phyloP scores from a whole-genome alignment of 768 basidiomycete species.

The Daedalea quercina region DNA sequence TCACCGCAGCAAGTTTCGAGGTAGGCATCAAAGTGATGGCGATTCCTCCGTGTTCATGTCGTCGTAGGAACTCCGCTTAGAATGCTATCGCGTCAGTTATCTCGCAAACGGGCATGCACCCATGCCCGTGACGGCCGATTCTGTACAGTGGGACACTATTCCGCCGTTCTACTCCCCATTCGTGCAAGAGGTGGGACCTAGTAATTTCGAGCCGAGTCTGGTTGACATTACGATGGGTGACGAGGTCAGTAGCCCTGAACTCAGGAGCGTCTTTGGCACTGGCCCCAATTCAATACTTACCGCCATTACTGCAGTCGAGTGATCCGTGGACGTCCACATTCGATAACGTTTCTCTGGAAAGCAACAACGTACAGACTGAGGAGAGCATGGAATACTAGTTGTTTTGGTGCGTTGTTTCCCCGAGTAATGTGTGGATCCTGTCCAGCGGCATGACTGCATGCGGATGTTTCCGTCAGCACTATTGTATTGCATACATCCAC shows the following conservation, averaged over 20 bases:
- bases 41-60: neutral
- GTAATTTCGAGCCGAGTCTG: neutral
- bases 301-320: no score
- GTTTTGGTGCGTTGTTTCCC: no score
- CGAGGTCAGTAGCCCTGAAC: neutral
- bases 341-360: no score
- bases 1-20: slow-evolving; percentile 1
- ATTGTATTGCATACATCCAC: no score
- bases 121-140: neutral
- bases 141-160: neutral
- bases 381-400: no score
- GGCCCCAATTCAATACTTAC: no score
- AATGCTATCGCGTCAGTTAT: neutral
- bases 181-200: neutral
- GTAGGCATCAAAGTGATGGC: neutral
- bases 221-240: neutral
- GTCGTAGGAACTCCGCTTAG: slow-evolving; percentile 4
- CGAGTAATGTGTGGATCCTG: no score
- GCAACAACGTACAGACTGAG: no score
- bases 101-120: neutral
- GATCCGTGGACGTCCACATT: no score
- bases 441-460: no score
- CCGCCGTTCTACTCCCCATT: neutral
- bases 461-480: no score
- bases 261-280: neutral